Conservation (phyloP, 78 protist species). For the Guillardia theta region DNA sequence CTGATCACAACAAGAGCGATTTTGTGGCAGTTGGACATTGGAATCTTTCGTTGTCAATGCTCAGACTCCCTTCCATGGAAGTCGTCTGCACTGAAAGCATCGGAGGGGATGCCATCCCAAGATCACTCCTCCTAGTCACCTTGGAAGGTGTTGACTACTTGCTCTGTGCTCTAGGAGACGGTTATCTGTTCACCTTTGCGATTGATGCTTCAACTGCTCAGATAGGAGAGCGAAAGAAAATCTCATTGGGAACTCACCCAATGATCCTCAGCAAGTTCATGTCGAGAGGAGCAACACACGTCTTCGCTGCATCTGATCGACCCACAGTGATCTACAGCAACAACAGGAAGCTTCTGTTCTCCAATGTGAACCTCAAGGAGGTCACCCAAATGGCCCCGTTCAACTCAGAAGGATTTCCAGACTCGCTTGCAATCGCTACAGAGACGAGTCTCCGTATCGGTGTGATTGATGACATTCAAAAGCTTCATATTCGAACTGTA, state of each 20-base stretch:
- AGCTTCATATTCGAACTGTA: conserved; percentile 80
- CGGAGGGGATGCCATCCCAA: conserved; percentile 74
- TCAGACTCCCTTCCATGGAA: conserved; percentile 66
- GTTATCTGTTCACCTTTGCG: conserved; percentile 68
- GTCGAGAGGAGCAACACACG: conserved; percentile 37
- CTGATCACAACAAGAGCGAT: too few relatives aligned
- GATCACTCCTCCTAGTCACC: conserved; percentile 67
- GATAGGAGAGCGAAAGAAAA: conserved; percentile 67
- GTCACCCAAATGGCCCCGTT: conserved; percentile 69
- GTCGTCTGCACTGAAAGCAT: conserved; percentile 46
- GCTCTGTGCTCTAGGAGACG: conserved; percentile 86
- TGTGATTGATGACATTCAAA: conserved; percentile 82
- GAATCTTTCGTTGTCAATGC: too few relatives aligned
- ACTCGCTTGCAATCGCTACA: conserved; percentile 76
- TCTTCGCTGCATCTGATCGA: conserved; percentile 84
- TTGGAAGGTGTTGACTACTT: conserved; percentile 62
- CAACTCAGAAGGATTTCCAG: conserved; percentile 63
- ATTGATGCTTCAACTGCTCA: conserved; percentile 42
- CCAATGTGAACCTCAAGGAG: conserved; percentile 71
- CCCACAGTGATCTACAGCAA: conserved; percentile 81
- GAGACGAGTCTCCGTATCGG: conserved; percentile 57
- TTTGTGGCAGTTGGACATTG: too few relatives aligned
- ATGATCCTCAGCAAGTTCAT: conserved; percentile 45
- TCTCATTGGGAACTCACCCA: conserved; percentile 85
- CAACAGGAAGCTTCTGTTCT: conserved; percentile 68